Base-by-base conservation (phyloP, 352 stramenopile genomes). In the Poterioochromonas sp. region DNA sequence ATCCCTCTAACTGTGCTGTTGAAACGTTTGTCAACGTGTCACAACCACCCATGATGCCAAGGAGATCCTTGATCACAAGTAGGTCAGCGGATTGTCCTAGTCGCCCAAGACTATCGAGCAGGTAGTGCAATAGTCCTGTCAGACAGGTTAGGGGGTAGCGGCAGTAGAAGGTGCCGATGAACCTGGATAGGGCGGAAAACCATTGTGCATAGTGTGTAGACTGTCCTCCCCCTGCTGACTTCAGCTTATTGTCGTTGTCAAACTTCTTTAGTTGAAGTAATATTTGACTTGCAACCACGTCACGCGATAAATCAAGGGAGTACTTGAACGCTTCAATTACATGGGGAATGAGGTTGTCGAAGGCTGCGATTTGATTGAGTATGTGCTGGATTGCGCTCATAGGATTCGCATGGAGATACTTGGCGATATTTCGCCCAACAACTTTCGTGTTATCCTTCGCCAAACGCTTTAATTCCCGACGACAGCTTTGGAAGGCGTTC, bases 301-400 rank as follows among this genome's bases (percentile, higher is more conserved):
- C 89, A 86, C 92, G 91, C 32, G 87, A 87, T 22, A 93, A 83
- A 35, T 88, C 87, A 12, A 88, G 91, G 32, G 92, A 83, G 73
- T 91, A 92, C 82, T 92, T 93, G 79, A 93, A 88, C 18, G 85
- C 88, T 62, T 94, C 89, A 20, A 94, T 88, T 22, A 93, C 88
- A 3, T 88, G 88, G 71, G 92, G 87, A 65, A 93, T 94, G 47
- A 94, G 78, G 78, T 94, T 94, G 62, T 93, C 89, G 69, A 93
- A 94, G 78, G 88, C 90, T 80, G 93, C 88, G 79, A 94, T 91
- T 73, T 93, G 89, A 22, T 86, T 87, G n/a, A 94, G 80, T 84
- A 94, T 93, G 8, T 87, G 91, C 40, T 87, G 86, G 69, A 93
- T 92, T n/a, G 91, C 87, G 12, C 91, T 84, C 37, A 93, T 80